phyloP scores from a whole-genome alignment of 1,284 basidiomycete genomes.

The Leucoagaricus sp. region DNA sequence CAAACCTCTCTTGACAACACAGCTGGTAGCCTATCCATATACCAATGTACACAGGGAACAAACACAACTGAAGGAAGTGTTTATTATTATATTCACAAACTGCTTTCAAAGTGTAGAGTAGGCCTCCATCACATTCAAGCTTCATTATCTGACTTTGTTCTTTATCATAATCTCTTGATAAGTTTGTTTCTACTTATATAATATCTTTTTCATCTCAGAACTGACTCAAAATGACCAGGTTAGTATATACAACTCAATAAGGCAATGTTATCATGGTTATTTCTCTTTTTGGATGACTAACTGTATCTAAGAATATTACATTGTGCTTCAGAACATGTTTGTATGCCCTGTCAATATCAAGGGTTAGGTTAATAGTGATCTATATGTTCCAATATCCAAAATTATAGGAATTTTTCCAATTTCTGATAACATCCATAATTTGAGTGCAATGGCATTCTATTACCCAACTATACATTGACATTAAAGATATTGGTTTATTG shows the following conservation, averaged over 20 bases:
- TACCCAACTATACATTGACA: slow-evolving; percentile 9
- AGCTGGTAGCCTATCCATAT: slow-evolving; percentile 22
- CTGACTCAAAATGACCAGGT: slow-evolving; percentile 14
- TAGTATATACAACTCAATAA: slow-evolving; percentile 22
- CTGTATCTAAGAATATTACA: slow-evolving; percentile 18
- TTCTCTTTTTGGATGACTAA: slow-evolving; percentile 23
- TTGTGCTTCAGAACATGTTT: slow-evolving; percentile 15
- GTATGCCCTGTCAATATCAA: slow-evolving; percentile 12
- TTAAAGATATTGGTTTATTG: slow-evolving; percentile 22
- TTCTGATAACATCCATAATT: slow-evolving; percentile 20
- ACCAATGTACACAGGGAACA: slow-evolving; percentile 24
- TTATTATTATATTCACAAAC: slow-evolving; percentile 11
- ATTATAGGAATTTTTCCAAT: slow-evolving; percentile 27
- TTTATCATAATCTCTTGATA: slow-evolving; percentile 19
- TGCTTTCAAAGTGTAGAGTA: slow-evolving; percentile 23
- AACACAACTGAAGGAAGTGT: slow-evolving; percentile 30
- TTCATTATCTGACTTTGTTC: slow-evolving; percentile 24
- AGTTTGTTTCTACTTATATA: background rate
- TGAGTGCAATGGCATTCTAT: slow-evolving; percentile 23
- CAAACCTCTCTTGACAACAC: slow-evolving; percentile 22
- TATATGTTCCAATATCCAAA: slow-evolving; percentile 25
- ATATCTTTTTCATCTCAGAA: no score
- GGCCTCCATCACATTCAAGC: slow-evolving; percentile 22
- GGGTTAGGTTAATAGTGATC: slow-evolving; percentile 29
- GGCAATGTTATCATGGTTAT: slow-evolving; percentile 20